Conservation (phyloP, 164 flowering plant genomes). For the Chloranthus sessilifolius region DNA sequence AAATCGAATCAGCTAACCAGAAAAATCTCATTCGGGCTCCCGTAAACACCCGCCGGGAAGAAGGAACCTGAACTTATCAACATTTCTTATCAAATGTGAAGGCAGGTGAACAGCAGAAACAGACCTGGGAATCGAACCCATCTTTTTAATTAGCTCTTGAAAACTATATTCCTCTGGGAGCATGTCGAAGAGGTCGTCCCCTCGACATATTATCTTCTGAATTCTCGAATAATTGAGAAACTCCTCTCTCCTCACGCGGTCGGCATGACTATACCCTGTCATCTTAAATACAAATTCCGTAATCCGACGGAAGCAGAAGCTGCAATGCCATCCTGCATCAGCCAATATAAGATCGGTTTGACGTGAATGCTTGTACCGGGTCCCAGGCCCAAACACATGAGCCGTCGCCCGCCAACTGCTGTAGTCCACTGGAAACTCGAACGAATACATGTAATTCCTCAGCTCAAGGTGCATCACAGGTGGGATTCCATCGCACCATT, state of each 20-base stretch:
- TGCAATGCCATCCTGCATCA: conserved; percentile 51
- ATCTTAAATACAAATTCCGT: conserved; percentile 40
- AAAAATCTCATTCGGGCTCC: background rate
- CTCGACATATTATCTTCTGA: conserved; percentile 33
- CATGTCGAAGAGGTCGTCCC: conserved; percentile 44
- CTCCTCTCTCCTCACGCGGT: conserved; percentile 26
- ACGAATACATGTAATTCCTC: conserved; percentile 37
- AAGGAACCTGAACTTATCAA: conserved; percentile 38
- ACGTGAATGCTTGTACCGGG: conserved; percentile 31
- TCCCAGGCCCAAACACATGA: conserved; percentile 24
- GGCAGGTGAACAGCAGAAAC: conserved; percentile 42
- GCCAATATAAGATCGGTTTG: conserved; percentile 31
- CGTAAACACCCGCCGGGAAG: conserved; percentile 40
- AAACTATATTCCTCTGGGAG: conserved; percentile 45
- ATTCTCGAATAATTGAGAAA: conserved; percentile 29
- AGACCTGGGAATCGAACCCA: conserved; percentile 35
- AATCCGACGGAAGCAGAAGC: conserved; percentile 37
- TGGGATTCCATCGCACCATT: conserved; percentile 43
- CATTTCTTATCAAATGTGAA: conserved; percentile 35
- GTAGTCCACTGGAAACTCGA: conserved; percentile 43
- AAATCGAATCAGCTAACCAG: background rate
- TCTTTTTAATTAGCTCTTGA: conserved; percentile 33
- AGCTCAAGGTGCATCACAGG: conserved; percentile 38
- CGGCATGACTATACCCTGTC: conserved; percentile 49
- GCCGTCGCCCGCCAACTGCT: conserved; percentile 39